Conservation (phyloP, 345 rosid genomes). For the Corchorus capsularis region DNA sequence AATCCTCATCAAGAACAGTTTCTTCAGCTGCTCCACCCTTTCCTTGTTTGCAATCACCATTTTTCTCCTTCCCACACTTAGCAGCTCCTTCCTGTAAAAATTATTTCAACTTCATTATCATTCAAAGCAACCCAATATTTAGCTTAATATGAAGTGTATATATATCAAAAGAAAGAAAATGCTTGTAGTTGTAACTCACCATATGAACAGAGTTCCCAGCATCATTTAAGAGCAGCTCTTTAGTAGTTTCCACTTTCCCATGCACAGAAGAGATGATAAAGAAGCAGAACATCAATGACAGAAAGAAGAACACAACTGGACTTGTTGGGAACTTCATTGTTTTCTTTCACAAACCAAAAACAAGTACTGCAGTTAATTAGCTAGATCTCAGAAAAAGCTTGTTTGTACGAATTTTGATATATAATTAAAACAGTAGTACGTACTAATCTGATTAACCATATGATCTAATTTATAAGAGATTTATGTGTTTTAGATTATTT, state of each 20-base stretch:
- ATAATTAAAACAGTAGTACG: background rate
- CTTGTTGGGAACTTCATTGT: conserved; percentile 12
- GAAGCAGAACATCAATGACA: conserved; percentile 11
- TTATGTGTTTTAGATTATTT: conserved; percentile 13
- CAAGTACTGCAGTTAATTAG: no score
- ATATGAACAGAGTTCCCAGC: conserved; percentile 1
- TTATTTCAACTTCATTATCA: background rate
- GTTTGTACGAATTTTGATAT: background rate
- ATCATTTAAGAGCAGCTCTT: conserved; percentile 1
- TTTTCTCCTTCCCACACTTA: conserved; percentile 12
- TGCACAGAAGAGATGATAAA: conserved; percentile 2
- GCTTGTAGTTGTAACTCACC: conserved; percentile 10
- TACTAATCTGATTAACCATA: background rate
- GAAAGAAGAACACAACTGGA: background rate
- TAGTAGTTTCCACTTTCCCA: conserved; percentile 13
- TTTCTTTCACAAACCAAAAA: no score
- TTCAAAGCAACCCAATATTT: no score
- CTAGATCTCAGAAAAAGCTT: background rate
- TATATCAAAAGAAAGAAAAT: no score
- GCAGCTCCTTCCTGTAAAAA: conserved; percentile 6
- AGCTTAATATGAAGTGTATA: no score
- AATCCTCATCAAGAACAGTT: conserved; percentile 25
- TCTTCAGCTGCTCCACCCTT: conserved; percentile 19
- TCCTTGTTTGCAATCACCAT: conserved; percentile 27
- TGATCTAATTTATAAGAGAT: background rate